A percentile compares a stretch with the other conserved stretches of the same genome.
phyloP scores from a whole-genome alignment of 345 rosid genomes.

The Adansonia digitata region DNA sequence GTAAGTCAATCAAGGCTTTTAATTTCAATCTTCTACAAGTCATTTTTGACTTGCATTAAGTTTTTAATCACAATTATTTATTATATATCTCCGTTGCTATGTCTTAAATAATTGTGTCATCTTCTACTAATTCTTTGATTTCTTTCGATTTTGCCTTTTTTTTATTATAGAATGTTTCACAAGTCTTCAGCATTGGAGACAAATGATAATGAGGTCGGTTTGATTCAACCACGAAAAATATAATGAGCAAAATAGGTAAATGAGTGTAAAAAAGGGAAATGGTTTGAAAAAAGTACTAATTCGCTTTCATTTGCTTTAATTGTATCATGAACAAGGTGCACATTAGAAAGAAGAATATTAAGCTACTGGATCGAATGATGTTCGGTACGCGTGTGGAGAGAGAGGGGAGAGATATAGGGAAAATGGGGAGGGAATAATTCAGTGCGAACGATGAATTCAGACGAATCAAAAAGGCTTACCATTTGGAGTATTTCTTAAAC shows the following conservation, averaged over 20 bases:
- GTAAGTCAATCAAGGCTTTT: constrained; percentile 16
- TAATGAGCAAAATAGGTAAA: background rate
- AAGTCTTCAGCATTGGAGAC: background rate
- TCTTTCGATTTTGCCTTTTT: background rate
- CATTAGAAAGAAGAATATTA: no score
- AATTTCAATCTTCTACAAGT: constrained; percentile 1
- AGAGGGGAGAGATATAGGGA: background rate
- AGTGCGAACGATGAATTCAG: background rate
- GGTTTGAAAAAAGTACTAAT: background rate
- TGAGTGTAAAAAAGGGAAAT: background rate
- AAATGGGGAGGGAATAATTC: background rate
- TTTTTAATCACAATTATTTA: no score
- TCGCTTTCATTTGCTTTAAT: no score
- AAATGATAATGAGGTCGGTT: background rate
- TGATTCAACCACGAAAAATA: background rate
- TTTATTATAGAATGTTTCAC: background rate
- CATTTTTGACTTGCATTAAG: constrained; percentile 4
- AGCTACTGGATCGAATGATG: background rate
- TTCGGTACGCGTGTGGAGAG: background rate
- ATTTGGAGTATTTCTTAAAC: constrained; percentile 4
- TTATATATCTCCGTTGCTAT: no score
- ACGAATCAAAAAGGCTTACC: constrained; percentile 1
- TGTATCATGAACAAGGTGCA: no score
- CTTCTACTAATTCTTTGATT: background rate
- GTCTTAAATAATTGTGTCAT: no score